Base-by-base conservation (phyloP, 2,329 filamentous ascomycete genomes). In the Xylaria sp. region DNA sequence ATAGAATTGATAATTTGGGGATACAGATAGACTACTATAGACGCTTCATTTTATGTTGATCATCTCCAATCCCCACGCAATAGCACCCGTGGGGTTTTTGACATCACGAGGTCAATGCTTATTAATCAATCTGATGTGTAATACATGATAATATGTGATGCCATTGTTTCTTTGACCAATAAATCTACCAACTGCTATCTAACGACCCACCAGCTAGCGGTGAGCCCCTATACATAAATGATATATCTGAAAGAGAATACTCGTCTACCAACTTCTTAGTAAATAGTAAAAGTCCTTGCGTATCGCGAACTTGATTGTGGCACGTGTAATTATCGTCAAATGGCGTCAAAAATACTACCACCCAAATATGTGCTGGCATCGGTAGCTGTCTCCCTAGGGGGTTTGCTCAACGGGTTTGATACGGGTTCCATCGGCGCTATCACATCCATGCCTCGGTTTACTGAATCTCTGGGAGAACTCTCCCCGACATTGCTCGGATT, bases 401-500 rank as follows among this genome's bases (percentile, higher is more conserved):
- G 79, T 29, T 64, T 80, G n/a, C 69, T 79, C 48, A 80, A 80
- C 67, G 79, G 80, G 63, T 79, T 77, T 60, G 79, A 81, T 61
- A 81, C 79, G 0, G 79, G 80, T 35, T 77, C 74, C 0, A 79
- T 81, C 55, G 79, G 80, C 1, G 76, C 77, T 2, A 75, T 80
- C 25, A 76, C 73, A 3, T 68, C 74, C 21, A 81, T 81, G 79
- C 59, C 70, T 3, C 75, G 79, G 54, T 82, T 81, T 65, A 59
- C 32, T 0, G 68, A 72, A 2, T 73, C 75, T 6, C 61, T 90
- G 55, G 87, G 87, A 0, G 72, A 75, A 5, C 80, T 87, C 42
- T 85, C 85, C 0, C 80, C 87, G 0, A 83, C 82, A 0, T 75
- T 89, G 4, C 84, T 86, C 61, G 88, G 88, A 0, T 80, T 90